These are phyloP conservation scores for Paspalum notatum DNA, from an alignment of 176 grass and related monocot species.

Conservation along the genomic window DNA sequence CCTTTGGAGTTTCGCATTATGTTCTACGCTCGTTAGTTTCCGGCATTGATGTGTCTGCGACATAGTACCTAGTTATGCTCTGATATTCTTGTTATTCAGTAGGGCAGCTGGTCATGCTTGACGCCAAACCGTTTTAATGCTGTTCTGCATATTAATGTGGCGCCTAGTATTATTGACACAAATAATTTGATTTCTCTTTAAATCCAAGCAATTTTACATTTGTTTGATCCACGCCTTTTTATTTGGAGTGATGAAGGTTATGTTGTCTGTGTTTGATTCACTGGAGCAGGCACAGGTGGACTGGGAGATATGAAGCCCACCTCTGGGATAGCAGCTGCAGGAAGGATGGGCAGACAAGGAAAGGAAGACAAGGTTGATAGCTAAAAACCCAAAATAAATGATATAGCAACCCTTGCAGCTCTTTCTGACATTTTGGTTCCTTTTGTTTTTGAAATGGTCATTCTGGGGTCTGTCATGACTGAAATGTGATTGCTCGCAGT, in stretches of 20 bases:
- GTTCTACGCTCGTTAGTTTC: constrained; percentile 20
- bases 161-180: constrained; percentile 8
- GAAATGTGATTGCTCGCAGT: constrained; percentile 47
- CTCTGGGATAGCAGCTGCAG: constrained; percentile 97
- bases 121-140: constrained; percentile 22
- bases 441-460: constrained; percentile 25
- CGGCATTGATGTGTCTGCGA: constrained; percentile 20
- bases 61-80: background rate
- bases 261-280: constrained; percentile 48
- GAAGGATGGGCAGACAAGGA: constrained; percentile 96
- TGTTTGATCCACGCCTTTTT: background rate
- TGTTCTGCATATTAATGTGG: constrained; percentile 16
- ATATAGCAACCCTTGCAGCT: background rate
- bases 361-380: constrained; percentile 91
- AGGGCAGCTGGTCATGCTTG: constrained; percentile 11
- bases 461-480: constrained; percentile 31
- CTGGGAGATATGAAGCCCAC: constrained; percentile 97
- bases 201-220: constrained; percentile 2
- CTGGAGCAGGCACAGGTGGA: constrained; percentile 94
- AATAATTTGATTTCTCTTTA: constrained; percentile 13
- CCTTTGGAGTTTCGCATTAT: background rate
- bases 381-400: background rate
- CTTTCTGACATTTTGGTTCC: constrained; percentile 13
- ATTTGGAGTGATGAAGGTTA: constrained; percentile 35
- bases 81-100: constrained; percentile 37